Evolutionary conservation across 2,329 filamentous ascomycete species (phyloP).

Genomic region (Fusarium floridanum): DNA sequence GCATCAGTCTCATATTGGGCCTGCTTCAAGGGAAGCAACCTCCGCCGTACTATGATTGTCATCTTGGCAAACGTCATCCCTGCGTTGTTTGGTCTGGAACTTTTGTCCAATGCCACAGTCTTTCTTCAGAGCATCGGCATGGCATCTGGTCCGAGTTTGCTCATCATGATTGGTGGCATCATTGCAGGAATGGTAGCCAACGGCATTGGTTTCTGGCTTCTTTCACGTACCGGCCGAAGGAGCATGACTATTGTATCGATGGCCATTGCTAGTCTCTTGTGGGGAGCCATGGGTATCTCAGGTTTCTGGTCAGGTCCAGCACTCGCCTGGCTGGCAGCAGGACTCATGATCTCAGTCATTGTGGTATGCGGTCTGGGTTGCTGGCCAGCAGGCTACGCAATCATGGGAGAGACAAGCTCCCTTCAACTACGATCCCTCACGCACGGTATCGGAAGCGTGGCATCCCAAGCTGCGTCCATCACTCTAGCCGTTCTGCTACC

Average conservation of each 20-base stretch:
- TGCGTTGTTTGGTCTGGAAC: constrained; percentile 57
- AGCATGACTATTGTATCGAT: constrained; percentile 54
- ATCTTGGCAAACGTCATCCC: constrained; percentile 57
- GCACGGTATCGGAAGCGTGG: constrained; percentile 57
- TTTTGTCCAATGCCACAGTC: constrained; percentile 58
- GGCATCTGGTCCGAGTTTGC: constrained; percentile 48
- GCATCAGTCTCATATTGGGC: constrained; percentile 54
- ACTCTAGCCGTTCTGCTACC: constrained; percentile 43
- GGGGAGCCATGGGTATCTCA: constrained; percentile 56
- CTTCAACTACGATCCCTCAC: constrained; percentile 41
- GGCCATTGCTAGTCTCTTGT: constrained; percentile 51
- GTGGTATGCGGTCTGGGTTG: constrained; percentile 55
- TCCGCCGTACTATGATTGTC: constrained; percentile 54
- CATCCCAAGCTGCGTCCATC: constrained; percentile 54
- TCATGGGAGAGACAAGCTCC: constrained; percentile 50
- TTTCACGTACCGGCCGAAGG: constrained; percentile 57
- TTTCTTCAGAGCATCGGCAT: constrained; percentile 51
- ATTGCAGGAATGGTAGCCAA: constrained; percentile 61
- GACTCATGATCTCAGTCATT: constrained; percentile 56
- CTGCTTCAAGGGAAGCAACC: constrained; percentile 57
- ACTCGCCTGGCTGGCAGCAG: constrained; percentile 23
- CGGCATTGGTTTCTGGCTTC: constrained; percentile 57
- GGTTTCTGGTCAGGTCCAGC: constrained; percentile 26
- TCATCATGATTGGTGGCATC: constrained; percentile 62
- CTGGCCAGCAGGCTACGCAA: constrained; percentile 58